Conservation (phyloP, 352 stramenopile species). For the Pythium biforme region DNA sequence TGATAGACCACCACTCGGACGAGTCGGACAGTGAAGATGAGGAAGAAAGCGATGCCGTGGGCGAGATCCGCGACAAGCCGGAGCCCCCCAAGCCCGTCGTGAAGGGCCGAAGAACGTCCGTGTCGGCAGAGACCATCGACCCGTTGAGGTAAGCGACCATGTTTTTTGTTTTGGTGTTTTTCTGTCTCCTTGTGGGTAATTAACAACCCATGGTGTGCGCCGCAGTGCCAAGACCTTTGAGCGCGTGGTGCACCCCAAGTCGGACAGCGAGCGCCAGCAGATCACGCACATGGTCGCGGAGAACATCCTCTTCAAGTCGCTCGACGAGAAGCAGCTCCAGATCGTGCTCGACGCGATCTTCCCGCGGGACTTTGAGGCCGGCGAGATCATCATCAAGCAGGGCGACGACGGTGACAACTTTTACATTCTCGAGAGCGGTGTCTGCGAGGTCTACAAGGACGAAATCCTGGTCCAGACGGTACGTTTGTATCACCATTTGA, state of each 20-base stretch:
- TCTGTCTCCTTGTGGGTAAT: no score
- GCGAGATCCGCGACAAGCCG: constrained; percentile 74
- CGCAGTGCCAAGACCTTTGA: constrained; percentile 79
- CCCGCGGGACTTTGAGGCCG: constrained; percentile 75
- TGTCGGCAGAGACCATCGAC: constrained; percentile 87
- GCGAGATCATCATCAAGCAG: constrained; percentile 86
- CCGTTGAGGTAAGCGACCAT: constrained; percentile 71
- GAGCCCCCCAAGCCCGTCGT: constrained; percentile 60
- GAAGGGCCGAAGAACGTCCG: constrained; percentile 85
- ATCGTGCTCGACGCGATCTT: constrained; percentile 88
- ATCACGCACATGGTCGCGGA: constrained; percentile 84
- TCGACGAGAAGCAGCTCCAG: constrained; percentile 87
- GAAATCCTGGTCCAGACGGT: constrained; percentile 83
- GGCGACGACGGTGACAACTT: constrained; percentile 93
- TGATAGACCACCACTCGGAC: constrained; percentile 68
- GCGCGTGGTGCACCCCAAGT: constrained; percentile 84
- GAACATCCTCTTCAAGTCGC: constrained; percentile 90
- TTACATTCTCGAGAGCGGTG: constrained; percentile 93
- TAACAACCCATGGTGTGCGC: background rate
- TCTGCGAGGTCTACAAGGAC: constrained; percentile 90
- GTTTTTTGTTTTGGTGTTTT: background rate
- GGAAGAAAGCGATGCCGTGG: constrained; percentile 77
- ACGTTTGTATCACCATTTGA: background rate
- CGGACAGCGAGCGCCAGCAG: constrained; percentile 62
- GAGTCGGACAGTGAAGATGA: constrained; percentile 88